Conservation (phyloP, 116 monocot species). For the Zostera marina region DNA sequence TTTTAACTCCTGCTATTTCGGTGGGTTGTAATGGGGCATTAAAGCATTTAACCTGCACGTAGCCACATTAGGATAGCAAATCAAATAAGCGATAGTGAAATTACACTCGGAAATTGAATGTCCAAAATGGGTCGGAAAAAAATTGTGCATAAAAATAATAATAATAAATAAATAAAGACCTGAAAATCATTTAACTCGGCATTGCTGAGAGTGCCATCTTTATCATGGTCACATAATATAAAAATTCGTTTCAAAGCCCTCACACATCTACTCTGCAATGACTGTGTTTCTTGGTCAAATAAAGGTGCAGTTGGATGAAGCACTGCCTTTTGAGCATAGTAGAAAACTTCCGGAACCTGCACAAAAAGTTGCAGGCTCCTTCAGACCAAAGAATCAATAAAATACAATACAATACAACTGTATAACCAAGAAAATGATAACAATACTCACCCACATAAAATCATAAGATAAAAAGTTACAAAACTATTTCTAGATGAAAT, state of each 20-base stretch:
- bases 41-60: conserved; percentile 69
- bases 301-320: conserved; percentile 90
- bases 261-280: conserved; percentile 71
- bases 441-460: neutral
- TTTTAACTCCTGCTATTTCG: conserved; percentile 83
- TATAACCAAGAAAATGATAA: neutral
- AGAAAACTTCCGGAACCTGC: conserved; percentile 86
- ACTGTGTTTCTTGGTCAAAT: conserved; percentile 91
- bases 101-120: neutral
- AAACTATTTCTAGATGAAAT: too few species aligned
- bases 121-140: neutral
- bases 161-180: conserved; percentile 24
- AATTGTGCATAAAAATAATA: conserved; percentile 4
- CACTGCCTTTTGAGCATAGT: conserved; percentile 94
- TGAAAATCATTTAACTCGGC: conserved; percentile 87
- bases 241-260: conserved; percentile 89
- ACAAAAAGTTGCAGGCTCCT: neutral
- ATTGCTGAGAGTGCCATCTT: conserved; percentile 87
- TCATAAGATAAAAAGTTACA: too few species aligned
- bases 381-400: neutral
- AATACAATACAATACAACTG: neutral
- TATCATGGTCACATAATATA: conserved; percentile 84
- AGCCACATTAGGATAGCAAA: neutral
- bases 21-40: conserved; percentile 78
- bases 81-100: neutral